Evolutionary conservation across 768 basidiomycete genomes (phyloP), one percentile per base, ranked within the genome.

Genomic region (Xerocomus potaroensis): DNA sequence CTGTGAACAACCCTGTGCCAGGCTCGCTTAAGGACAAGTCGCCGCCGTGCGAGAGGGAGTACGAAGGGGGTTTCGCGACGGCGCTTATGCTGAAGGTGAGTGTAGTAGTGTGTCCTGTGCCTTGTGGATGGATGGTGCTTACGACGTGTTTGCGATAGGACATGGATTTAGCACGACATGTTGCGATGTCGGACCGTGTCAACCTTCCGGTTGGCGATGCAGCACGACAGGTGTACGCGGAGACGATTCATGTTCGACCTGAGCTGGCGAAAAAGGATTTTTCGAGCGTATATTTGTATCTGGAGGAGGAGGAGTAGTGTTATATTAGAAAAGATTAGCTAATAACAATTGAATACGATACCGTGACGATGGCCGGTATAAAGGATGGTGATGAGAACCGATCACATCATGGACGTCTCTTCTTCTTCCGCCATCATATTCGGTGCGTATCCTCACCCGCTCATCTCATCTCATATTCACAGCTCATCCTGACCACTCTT

Each of bases 1-100:
- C 83, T 0, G 81, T 86, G 30, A 95, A 94, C 70, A 94, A 94
- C 58, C 91, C 91, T 5, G 90, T 90, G 19, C 89, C 84, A 7
- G 74, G 74, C 16, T 80, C 91, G 14, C 66, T 91, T 38, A 76
- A 79, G 7, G 81, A 72, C 41, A 82, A 81, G 63, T 79, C 81
- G 16, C 84, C 91, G 5, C 91, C 91, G 0, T 91, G 88, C 58
- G 86, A 88, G 65, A 77, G 84, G 33, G 78, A 83, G 35, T 94
- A 86, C 48, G 84, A 88, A 53, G 91, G 89, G 14, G 91, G 92
- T 3, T 94, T 92, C 63, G 87, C 87, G 5, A 88, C 86, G 2
- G 71, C 73, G 6, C 70, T 92, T 39, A 92, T 92, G 90, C 66
- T 90, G 45, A 92, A 92, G 80, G 90, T 82, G 35, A 18, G 56